Evolutionary conservation across 2,329 filamentous ascomycete species (phyloP), one percentile per base, ranked within the genome.

Genomic region (Penicillium sp.): DNA sequence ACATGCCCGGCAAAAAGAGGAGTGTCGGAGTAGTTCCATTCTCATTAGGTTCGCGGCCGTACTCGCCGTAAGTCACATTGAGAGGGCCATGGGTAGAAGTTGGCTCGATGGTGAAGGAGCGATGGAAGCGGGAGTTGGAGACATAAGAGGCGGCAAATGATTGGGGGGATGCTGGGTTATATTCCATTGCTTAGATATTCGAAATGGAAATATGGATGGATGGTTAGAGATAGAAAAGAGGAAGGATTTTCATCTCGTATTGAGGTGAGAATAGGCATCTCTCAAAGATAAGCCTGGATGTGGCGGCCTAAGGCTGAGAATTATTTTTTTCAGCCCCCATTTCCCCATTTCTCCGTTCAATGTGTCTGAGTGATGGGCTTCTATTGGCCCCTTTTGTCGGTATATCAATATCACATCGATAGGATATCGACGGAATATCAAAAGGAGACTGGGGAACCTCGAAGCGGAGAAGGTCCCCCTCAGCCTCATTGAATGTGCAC

Each of bases 61-160:
- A 57, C 10, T 57, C 55, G 6, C 12, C 49, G 35, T 53, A 57
- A 6, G 41, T 57, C 29, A 57, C 55, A n/a, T 57, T 53, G 35
- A 53, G 49, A 10, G 42, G 55, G 21, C 55, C 55, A 48, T 53
- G 35, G 15, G 49, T 43, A 12, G 47, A 27, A 39, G 49, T 48
- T 23, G 55, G 27, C n/a, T 53, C 49, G n/a, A 57, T 25, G 8
- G 27, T 57, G 42, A 57, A 53, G 27, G 15, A 53, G 21, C 41
- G 49, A 19, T 57, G 55, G 42, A 57, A 57, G 27, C 49, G 55
- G 19, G 55, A 27, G 19, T 57, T 57, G 6, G 55, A 48, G 13
- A 53, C 25, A 42, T 48, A 57, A 29, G 49, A 42, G 17, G 39
- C 36, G 2, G 49, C 55, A 29, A 57, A 47, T 8, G 42, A 53